Conservation (phyloP, 805 yeast genomes). For the Cyberlindnera euphorbiiphila region DNA sequence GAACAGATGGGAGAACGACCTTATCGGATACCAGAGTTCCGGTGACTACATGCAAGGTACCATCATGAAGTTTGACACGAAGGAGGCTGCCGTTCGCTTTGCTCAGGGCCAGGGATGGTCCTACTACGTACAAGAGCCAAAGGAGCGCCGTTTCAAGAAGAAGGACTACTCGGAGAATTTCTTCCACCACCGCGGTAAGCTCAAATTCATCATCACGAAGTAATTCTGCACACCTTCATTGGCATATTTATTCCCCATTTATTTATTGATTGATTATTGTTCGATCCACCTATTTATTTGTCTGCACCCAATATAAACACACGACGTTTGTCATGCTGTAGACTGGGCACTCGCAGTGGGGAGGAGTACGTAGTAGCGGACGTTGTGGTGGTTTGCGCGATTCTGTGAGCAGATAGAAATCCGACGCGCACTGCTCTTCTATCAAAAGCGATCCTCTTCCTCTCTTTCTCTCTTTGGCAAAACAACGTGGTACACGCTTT, state of each 20-base stretch:
- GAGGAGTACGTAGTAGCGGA: too few relatives aligned
- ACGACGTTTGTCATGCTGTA: too few relatives aligned
- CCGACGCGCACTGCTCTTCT: too few relatives aligned
- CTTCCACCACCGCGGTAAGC: slow-evolving; percentile 60
- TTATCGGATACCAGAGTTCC: slow-evolving; percentile 79
- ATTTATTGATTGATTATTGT: slow-evolving; percentile 1
- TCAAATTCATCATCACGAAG: slow-evolving; percentile 80
- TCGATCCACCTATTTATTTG: slow-evolving; percentile 7
- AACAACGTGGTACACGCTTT: too few relatives aligned
- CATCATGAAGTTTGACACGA: slow-evolving; percentile 64
- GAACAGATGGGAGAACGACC: slow-evolving; percentile 85
- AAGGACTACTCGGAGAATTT: slow-evolving; percentile 76
- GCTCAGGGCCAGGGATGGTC: slow-evolving; percentile 87
- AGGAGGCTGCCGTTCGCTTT: slow-evolving; percentile 73
- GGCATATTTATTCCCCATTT: neutral
- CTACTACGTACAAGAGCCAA: slow-evolving; percentile 78
- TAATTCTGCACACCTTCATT: slow-evolving; percentile 28
- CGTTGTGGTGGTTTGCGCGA: too few relatives aligned
- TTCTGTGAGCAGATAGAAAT: too few relatives aligned
- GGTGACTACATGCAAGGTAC: slow-evolving; percentile 81
- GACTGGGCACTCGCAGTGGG: too few relatives aligned
- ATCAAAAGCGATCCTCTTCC: too few relatives aligned
- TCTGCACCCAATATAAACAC: too few relatives aligned
- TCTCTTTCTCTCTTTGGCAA: too few relatives aligned
- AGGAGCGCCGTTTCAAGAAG: slow-evolving; percentile 64